Evolutionary conservation across 148 eudicot species (phyloP), one percentile per base, ranked within the genome.

Genomic region (Oxyria digyna): DNA sequence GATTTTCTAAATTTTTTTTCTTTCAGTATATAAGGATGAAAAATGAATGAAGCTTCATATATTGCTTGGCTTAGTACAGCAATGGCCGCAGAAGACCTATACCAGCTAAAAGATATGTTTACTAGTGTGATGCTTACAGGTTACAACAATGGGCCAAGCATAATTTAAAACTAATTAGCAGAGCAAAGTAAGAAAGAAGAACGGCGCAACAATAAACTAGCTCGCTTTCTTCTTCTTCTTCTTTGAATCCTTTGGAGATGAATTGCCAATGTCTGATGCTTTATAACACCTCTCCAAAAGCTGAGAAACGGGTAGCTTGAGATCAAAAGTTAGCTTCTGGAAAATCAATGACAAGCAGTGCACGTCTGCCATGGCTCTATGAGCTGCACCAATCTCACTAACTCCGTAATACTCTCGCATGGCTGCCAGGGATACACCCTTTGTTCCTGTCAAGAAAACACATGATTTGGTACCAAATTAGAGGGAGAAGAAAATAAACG

Each of bases 331-430:
- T 72, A 92, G 23, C 76, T 71, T 83, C 49, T 89, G 87, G 24
- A 92, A 74, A 74, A 89, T 73, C 62, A 74, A 27, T 21, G 94
- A 71, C 72, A 92, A 75, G 1, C 69, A 35, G 68, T 73, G 62
- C 48, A 86, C 98, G 40, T 92, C 98, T 3, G 96, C 68, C 83
- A 87, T 77, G 55, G 98, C 98, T 81, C 96, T 83, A 72, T 92
- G 98, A 37, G 94, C 91, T 21, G 83, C 31, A 37, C 94, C 94
- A 33, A 38, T 71, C 73, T 71, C 50, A 14, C 77, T 71, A 45
- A 89, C 78, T n/a, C 74, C 71, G 74, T 80, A 92, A 71, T 81
- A 59, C 74, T 86, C 81, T 1, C 85, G 74, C 45, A 92, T 94
- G 45, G 81, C 85, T 74, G 80, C 79, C 72, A 83, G 68, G 0